phyloP scores from a whole-genome alignment of 306 rosid genomes.

The Quercus mongolica region DNA sequence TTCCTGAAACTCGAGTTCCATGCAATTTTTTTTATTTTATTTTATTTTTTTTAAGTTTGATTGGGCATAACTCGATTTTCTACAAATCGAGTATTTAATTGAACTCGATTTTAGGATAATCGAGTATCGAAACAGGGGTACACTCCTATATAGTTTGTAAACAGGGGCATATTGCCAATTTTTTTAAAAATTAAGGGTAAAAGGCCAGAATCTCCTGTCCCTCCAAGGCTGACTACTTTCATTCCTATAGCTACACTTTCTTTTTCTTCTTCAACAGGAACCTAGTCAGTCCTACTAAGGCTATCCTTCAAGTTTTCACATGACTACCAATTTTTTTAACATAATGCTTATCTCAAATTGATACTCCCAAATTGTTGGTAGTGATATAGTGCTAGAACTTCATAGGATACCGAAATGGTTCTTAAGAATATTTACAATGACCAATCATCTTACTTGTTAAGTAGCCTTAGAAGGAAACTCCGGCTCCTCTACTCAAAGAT shows the following conservation, averaged over 20 bases:
- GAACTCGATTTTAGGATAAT: too few species aligned
- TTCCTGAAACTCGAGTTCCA: too few species aligned
- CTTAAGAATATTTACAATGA: background rate
- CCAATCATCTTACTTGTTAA: constrained; percentile 26
- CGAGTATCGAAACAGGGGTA: too few species aligned
- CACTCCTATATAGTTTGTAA: too few species aligned
- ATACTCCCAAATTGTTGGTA: constrained; percentile 4
- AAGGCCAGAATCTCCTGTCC: too few species aligned
- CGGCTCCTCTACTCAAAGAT: constrained; percentile 50
- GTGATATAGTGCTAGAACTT: constrained; percentile 8
- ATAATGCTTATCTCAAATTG: background rate
- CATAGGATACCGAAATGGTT: constrained; percentile 10
- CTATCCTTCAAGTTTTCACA: background rate
- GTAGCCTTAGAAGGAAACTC: constrained; percentile 52
- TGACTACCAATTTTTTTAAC: background rate
- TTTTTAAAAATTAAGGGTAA: too few species aligned
- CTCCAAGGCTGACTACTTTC: constrained; percentile 4
- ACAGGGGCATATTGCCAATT: too few species aligned
- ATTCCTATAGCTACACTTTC: background rate
- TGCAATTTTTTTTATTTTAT: too few species aligned
- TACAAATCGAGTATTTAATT: too few species aligned
- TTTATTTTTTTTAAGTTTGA: too few species aligned
- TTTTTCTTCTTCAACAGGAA: constrained; percentile 6
- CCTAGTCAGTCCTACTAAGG: background rate
- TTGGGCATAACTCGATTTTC: too few species aligned